Evolutionary conservation across 345 rosid genomes (phyloP), one percentile per base, ranked within the genome.

Genomic region (Crucihimalaya himalaica): DNA sequence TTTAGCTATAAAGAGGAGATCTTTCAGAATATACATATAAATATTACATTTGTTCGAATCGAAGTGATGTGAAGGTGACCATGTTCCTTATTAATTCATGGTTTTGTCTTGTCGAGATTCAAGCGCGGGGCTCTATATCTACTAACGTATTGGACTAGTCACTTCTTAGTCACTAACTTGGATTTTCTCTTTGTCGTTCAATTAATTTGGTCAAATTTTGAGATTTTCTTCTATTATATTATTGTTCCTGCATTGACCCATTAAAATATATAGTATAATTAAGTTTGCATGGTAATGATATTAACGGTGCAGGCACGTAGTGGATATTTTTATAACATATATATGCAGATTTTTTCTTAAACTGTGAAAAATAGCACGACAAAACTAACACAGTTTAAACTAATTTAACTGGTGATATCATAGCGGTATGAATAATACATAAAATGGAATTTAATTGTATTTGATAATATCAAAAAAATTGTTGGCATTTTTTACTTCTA

Each of bases 51-150:
- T 71, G 81, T 58, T 43, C 52, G 40, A 77, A 77, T 65, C 57
- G 77, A 71, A 77, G 56, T 77, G 81, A 77, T 71, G 81, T 77
- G 76, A 71, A 71, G 72, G 77, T 71, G 77, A 77, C 68, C 72
- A 71, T 77, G 76, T 71, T 71, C 68, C 68, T 65, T 65, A 57
- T 21, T 39, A 65, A 53, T 77, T 77, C 68, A 71, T 66, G 72
- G 68, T 57, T 77, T 77, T 65, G 80, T 77, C 81, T 77, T 71
- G 81, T 77, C 73, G 73, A 77, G 73, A 51, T 20, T 58, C 76
- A 59, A 63, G 77, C 77, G 72, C 81, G 77, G 76, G 81, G 81
- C 81, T 77, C 81, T 51, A 77, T 65, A 65, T 48, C 39, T 70
- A 64, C 46, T 35, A 18, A 55, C 61, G 71, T 63, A 54, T 37